Conservation (phyloP, 148 eudicot genomes). For the Silene latifolia region DNA sequence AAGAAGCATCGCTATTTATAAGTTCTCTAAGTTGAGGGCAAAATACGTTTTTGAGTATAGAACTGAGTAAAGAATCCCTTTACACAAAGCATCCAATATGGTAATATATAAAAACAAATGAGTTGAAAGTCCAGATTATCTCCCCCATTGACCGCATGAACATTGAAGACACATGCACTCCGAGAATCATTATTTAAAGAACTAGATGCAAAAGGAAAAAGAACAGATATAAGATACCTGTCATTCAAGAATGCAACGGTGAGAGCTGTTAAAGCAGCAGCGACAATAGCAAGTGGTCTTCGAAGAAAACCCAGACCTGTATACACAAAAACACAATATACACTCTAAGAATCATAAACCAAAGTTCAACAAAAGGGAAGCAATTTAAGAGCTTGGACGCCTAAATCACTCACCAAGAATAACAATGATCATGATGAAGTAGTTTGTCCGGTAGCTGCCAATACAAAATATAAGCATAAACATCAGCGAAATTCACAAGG, state of each 20-base stretch:
- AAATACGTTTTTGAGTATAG: too few species aligned
- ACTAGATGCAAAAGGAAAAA: neutral
- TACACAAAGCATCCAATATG: neutral
- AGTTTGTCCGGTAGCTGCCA: constrained; percentile 93
- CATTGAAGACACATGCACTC: neutral
- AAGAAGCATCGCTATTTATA: too few species aligned
- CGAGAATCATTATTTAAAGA: neutral
- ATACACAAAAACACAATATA: constrained; percentile 15
- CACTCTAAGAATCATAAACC: neutral
- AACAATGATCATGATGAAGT: constrained; percentile 75
- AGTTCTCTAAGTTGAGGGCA: too few species aligned
- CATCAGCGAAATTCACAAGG: neutral
- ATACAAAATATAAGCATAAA: constrained; percentile 2
- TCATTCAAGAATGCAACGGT: constrained; percentile 88
- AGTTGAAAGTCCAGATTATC: neutral
- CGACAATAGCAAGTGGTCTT: constrained; percentile 86
- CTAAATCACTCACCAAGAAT: constrained; percentile 63
- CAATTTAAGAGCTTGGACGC: neutral
- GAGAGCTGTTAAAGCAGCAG: constrained; percentile 75
- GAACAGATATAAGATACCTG: constrained; percentile 58
- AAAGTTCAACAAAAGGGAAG: constrained; percentile 2
- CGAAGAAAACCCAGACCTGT: constrained; percentile 82
- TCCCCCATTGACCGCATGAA: neutral
- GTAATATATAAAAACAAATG: neutral
- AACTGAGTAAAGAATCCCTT: neutral